Conservation (phyloP, 148 eudicot species). For the Linanthus parryae region DNA sequence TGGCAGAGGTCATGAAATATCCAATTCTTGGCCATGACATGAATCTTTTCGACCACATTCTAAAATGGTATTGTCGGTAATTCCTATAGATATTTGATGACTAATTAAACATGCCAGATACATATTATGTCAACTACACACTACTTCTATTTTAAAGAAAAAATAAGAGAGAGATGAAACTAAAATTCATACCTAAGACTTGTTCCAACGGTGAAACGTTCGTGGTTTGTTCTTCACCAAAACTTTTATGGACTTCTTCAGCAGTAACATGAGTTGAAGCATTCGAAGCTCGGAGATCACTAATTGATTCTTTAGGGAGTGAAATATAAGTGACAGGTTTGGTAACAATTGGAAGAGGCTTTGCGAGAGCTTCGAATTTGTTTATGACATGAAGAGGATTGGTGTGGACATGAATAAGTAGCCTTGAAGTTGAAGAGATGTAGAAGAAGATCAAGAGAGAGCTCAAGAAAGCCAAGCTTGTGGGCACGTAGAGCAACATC, state of each 20-base stretch:
- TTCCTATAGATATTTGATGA: not conserved
- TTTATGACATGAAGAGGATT: not conserved
- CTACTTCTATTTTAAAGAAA: too few species aligned
- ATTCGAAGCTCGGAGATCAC: not conserved
- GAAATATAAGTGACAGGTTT: not conserved
- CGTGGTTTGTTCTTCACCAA: not conserved
- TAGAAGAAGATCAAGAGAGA: slow-evolving; percentile 17
- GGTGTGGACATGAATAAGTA: slow-evolving; percentile 8
- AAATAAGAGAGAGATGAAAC: not conserved
- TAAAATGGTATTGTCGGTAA: not conserved
- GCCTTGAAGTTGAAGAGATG: slow-evolving; percentile 25
- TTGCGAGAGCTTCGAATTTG: slow-evolving; percentile 2
- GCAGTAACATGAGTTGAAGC: not conserved
- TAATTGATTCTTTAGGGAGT: not conserved
- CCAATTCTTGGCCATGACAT: too few species aligned
- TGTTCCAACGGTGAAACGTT: not conserved
- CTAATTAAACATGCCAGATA: too few species aligned
- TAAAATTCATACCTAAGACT: not conserved
- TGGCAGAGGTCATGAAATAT: too few species aligned
- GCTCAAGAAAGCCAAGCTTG: slow-evolving; percentile 16
- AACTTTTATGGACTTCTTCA: not conserved
- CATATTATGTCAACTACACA: too few species aligned
- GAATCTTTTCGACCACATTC: not conserved
- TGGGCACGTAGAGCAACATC: slow-evolving; percentile 8
- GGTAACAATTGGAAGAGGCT: not conserved